Conservation (phyloP, 139 green algal genomes). For the Chlorella vulgaris region DNA sequence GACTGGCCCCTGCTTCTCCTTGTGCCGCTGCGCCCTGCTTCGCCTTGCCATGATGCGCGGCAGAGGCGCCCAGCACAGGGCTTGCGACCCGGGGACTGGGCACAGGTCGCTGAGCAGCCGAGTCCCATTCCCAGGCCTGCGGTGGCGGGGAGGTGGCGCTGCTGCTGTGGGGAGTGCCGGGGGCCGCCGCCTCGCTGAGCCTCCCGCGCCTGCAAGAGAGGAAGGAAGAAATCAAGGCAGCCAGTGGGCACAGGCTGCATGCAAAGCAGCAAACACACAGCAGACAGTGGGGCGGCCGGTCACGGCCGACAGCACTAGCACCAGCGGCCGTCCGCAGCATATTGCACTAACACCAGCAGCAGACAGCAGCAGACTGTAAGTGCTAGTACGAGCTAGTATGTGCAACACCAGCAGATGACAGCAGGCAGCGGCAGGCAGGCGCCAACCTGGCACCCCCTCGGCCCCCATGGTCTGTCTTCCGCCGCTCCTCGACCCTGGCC, state of each 20-base stretch:
- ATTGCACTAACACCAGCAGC: neutral
- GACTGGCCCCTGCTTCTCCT: neutral
- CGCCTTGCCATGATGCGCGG: no score
- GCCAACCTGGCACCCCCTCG: neutral
- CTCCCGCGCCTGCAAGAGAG: neutral
- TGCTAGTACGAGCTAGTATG: no score
- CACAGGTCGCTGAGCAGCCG: neutral
- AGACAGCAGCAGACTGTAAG: neutral
- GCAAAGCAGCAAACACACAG: no score
- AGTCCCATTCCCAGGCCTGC: neutral
- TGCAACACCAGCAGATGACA: no score
- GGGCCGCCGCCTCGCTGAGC: neutral
- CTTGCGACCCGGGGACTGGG: neutral
- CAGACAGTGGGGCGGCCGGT: no score
- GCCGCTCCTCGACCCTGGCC: constrained; percentile 4
- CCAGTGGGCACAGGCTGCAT: no score
- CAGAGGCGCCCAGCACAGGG: neutral
- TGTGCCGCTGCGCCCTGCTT: no score
- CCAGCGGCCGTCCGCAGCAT: neutral
- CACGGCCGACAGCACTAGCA: no score
- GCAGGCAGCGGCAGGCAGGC: no score
- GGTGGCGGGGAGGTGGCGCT: neutral
- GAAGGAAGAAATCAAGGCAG: neutral
- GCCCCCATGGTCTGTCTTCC: neutral
- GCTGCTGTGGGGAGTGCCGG: no score